Percentiles rank a stretch among this genome's conserved stretches.
Conservation (phyloP, 108 stramenopile genomes). For the Nannochloropsis salina region DNA sequence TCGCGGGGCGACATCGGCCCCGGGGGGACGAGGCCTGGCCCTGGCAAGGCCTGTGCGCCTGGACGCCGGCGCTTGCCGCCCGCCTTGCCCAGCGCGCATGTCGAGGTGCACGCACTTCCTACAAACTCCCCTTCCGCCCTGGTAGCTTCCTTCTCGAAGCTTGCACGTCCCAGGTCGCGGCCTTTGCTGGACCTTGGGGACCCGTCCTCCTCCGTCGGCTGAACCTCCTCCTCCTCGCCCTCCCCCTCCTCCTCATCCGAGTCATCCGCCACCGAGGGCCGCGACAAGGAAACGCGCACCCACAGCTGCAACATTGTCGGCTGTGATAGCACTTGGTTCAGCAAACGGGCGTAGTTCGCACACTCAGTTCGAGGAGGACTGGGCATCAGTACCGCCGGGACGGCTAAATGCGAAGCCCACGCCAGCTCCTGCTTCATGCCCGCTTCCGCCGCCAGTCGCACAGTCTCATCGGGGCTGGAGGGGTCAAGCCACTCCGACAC, state of each 20-base stretch:
- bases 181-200: no score
- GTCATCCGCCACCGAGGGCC: constrained; percentile 28
- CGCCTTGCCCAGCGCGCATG: no score
- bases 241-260: constrained; percentile 18
- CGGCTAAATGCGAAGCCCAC: constrained; percentile 82
- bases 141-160: neutral
- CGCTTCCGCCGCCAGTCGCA: constrained; percentile 44
- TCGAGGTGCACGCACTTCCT: no score
- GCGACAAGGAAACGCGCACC: constrained; percentile 60
- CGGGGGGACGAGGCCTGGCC: no score
- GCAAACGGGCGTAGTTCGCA: constrained; percentile 59
- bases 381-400: constrained; percentile 81
- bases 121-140: neutral
- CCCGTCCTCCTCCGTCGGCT: no score
- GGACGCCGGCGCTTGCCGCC: no score
- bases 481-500: constrained; percentile 55
- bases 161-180: neutral
- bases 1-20: neutral
- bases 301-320: constrained; percentile 66
- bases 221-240: neutral
- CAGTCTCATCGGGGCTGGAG: constrained; percentile 33
- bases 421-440: constrained; percentile 64
- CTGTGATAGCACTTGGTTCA: constrained; percentile 54
- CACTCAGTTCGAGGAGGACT: constrained; percentile 35
- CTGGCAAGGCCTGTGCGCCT: no score